phyloP scores from a whole-genome alignment of 148 eudicot species.

The Nepenthes gracilis region DNA sequence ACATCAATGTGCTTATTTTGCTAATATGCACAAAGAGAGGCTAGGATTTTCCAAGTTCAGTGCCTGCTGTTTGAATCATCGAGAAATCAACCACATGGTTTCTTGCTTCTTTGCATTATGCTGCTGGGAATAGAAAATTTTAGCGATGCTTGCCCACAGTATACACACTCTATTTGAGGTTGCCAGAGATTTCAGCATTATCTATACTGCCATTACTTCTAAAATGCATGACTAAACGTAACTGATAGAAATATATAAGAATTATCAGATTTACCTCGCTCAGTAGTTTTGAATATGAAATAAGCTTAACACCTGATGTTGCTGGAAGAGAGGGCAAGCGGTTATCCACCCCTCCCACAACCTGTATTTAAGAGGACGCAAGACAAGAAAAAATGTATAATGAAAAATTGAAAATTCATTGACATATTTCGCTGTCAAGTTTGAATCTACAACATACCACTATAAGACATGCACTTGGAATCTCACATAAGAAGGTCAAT shows the following conservation, averaged over 20 bases:
- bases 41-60: too few relatives aligned
- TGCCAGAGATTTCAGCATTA: too few relatives aligned
- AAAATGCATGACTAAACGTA: too few relatives aligned
- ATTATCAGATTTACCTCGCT: constrained; percentile 43
- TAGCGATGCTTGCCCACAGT: too few relatives aligned
- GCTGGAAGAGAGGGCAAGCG: constrained; percentile 81
- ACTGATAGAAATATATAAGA: background rate
- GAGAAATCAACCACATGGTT: too few relatives aligned
- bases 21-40: too few relatives aligned
- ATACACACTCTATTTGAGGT: too few relatives aligned
- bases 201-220: too few relatives aligned
- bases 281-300: constrained; percentile 59
- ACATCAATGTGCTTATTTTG: too few relatives aligned
- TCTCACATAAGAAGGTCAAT: constrained; percentile 76
- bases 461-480: constrained; percentile 62
- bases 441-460: constrained; percentile 47
- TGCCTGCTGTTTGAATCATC: too few relatives aligned
- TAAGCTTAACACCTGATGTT: constrained; percentile 52
- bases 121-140: too few relatives aligned
- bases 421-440: background rate
- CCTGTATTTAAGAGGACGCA: constrained; percentile 28
- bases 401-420: background rate
- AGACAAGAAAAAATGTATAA: background rate
- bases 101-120: too few relatives aligned
- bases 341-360: constrained; percentile 81